phyloP scores from a whole-genome alignment of 805 yeast genomes.

The Lachancea sp. region DNA sequence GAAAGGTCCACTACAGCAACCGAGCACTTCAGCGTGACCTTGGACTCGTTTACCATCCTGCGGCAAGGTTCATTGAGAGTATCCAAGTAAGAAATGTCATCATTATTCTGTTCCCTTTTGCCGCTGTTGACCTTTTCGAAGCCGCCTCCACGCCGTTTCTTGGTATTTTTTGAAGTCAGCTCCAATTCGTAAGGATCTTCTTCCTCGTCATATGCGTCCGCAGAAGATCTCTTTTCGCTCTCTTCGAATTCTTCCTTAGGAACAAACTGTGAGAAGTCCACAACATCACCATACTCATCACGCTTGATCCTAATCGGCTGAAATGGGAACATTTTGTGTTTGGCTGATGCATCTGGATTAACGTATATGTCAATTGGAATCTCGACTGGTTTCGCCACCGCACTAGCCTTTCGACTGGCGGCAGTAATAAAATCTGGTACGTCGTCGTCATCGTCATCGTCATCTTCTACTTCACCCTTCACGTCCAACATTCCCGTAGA shows the following conservation, averaged over 20 bases:
- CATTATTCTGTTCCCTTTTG: conserved; percentile 38
- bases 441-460: conserved; percentile 30
- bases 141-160: conserved; percentile 28
- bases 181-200: conserved; percentile 26
- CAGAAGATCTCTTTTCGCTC: conserved; percentile 21
- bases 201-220: conserved; percentile 23
- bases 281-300: conserved; percentile 85
- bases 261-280: conserved; percentile 58
- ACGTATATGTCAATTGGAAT: conserved; percentile 28
- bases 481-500: conserved; percentile 15
- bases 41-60: conserved; percentile 31
- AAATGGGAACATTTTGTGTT: conserved; percentile 70
- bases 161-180: conserved; percentile 17
- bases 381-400: conserved; percentile 12
- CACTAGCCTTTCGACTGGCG: conserved; percentile 4
- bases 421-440: conserved; percentile 20
- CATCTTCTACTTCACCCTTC: conserved; percentile 13
- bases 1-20: conserved; percentile 72
- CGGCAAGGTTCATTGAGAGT: conserved; percentile 45
- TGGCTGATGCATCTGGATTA: conserved; percentile 20
- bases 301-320: conserved; percentile 49
- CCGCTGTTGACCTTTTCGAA: conserved; percentile 14
- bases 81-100: conserved; percentile 46
- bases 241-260: conserved; percentile 44
- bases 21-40: conserved; percentile 58